phyloP scores from a whole-genome alignment of 192 early-diverging fungal species.

The Dimargaris cristalligena region DNA sequence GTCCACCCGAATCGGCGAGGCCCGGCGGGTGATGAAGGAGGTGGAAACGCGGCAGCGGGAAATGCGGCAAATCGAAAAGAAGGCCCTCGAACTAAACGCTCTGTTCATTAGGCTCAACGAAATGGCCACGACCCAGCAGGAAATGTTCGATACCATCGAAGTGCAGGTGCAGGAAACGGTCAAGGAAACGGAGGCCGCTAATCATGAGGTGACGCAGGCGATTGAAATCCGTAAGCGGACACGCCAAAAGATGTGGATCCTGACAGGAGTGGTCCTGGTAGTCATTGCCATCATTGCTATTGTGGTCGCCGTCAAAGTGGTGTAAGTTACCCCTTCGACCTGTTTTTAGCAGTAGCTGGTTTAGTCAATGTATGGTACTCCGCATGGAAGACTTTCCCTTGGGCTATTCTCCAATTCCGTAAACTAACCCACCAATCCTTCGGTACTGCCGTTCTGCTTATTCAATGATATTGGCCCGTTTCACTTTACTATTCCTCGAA shows the following conservation, averaged over 20 bases:
- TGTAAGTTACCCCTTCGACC: too few relatives aligned
- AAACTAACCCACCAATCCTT: too few relatives aligned
- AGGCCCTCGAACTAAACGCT: conserved; percentile 21
- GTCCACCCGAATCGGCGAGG: conserved; percentile 18
- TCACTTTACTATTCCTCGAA: too few relatives aligned
- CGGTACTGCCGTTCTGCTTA: too few relatives aligned
- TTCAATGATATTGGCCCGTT: too few relatives aligned
- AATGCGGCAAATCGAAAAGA: conserved; percentile 28
- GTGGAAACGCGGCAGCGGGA: conserved; percentile 30
- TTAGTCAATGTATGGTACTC: too few relatives aligned
- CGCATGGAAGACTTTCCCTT: too few relatives aligned
- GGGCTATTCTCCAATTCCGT: too few relatives aligned
- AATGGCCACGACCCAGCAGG: conserved; percentile 33
- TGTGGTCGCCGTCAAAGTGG: conserved; percentile 17
- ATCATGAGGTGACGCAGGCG: conserved; percentile 25
- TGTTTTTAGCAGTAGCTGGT: too few relatives aligned
- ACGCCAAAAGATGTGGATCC: conserved; percentile 31
- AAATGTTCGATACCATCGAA: conserved; percentile 29
- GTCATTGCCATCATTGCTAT: conserved; percentile 32
- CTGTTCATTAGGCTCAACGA: conserved; percentile 27
- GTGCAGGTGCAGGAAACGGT: conserved; percentile 23
- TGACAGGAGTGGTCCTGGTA: conserved; percentile 24
- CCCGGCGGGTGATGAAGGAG: conserved; percentile 24
- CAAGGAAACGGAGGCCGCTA: conserved; percentile 19
- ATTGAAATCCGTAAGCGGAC: conserved; percentile 27